Evolutionary conservation across 2,329 filamentous ascomycete species (phyloP).

Genomic region (Incumbomyces delicatus): DNA sequence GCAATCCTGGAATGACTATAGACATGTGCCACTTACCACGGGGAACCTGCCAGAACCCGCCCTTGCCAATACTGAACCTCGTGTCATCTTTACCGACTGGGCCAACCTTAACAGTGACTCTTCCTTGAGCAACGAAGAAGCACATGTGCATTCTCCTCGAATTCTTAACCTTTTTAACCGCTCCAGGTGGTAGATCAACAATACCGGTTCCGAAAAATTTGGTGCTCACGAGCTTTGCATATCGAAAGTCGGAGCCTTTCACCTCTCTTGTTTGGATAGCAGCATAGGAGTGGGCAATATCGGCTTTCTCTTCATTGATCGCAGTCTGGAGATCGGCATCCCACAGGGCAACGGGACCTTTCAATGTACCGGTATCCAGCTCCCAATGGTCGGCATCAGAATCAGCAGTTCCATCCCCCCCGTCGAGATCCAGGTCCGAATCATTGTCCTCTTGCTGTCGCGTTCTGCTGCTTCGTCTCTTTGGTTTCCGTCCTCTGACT

Average conservation of each 20-base stretch:
- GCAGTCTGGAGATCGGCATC: slow-evolving; percentile 30
- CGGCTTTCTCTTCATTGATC: slow-evolving; percentile 33
- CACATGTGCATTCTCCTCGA: slow-evolving; percentile 93
- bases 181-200: slow-evolving; percentile 74
- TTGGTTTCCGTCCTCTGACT: slow-evolving; percentile 26
- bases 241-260: slow-evolving; percentile 56
- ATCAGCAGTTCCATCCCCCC: slow-evolving; percentile 21
- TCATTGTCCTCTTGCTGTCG: slow-evolving; percentile 16
- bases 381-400: slow-evolving; percentile 34
- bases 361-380: slow-evolving; percentile 33
- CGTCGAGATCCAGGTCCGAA: slow-evolving; percentile 31
- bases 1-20: slow-evolving; percentile 6
- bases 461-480: slow-evolving; percentile 28
- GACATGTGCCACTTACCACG: slow-evolving; percentile 57
- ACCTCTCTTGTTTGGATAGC: slow-evolving; percentile 52
- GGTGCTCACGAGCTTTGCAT: slow-evolving; percentile 75
- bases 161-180: slow-evolving; percentile 84
- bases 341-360: slow-evolving; percentile 36
- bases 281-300: slow-evolving; percentile 50
- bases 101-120: slow-evolving; percentile 66
- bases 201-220: slow-evolving; percentile 85
- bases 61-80: slow-evolving; percentile 71
- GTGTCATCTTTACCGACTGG: slow-evolving; percentile 42
- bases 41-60: slow-evolving; percentile 89
- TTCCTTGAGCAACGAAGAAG: slow-evolving; percentile 80